Percentiles rank a stretch among this genome's conserved stretches.
Evolutionary conservation across 805 yeast genomes (phyloP).

Genomic region (Saturnispora galanensis): DNA sequence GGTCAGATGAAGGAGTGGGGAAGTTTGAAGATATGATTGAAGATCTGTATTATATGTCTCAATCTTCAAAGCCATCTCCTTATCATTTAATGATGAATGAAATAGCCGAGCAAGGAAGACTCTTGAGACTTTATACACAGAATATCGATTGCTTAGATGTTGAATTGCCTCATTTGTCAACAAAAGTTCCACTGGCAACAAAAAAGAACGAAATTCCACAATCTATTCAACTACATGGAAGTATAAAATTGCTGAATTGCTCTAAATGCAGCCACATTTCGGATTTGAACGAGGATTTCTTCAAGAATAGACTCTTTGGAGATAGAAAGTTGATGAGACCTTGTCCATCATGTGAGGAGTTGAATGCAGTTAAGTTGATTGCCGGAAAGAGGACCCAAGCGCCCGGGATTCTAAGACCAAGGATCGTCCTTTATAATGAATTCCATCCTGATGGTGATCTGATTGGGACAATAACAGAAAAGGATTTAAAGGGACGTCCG

Average conservation of each 20-base stretch:
- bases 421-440: conserved; percentile 65
- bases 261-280: conserved; percentile 60
- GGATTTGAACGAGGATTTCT: conserved; percentile 42
- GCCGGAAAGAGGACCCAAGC: conserved; percentile 61
- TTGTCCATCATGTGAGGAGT: conserved; percentile 58
- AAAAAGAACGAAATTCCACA: conserved; percentile 31
- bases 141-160: conserved; percentile 78
- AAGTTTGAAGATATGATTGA: conserved; percentile 70
- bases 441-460: conserved; percentile 81
- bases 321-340: conserved; percentile 31
- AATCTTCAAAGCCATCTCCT: conserved; percentile 53
- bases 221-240: conserved; percentile 80
- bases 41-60: conserved; percentile 46
- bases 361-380: conserved; percentile 43
- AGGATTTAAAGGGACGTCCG: conserved; percentile 55
- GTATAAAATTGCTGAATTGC: conserved; percentile 62
- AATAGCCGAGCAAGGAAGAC: conserved; percentile 51
- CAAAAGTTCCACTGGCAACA: conserved; percentile 38
- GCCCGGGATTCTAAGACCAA: conserved; percentile 51
- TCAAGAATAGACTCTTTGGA: conserved; percentile 22
- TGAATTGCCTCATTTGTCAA: conserved; percentile 38
- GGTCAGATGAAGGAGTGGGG: conserved; percentile 48
- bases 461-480: conserved; percentile 64
- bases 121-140: conserved; percentile 74
- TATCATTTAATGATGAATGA: conserved; percentile 60